phyloP scores from a whole-genome alignment of 345 rosid species.

The Trapa incisa region DNA sequence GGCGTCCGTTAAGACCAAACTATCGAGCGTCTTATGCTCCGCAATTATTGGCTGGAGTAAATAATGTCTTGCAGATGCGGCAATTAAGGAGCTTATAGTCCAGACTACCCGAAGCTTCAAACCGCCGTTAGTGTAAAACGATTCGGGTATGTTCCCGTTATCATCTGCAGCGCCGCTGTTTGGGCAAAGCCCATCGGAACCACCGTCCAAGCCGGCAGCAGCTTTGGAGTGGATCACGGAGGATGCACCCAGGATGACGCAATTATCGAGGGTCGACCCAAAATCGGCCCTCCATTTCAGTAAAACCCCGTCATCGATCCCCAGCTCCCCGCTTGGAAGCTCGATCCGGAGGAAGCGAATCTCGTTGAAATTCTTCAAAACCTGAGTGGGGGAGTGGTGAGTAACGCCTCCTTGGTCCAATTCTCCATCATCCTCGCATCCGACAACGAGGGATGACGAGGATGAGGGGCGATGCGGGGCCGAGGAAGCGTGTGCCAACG shows the following conservation, averaged over 20 bases:
- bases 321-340: conserved; percentile 77
- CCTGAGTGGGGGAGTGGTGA: conserved; percentile 94
- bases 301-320: conserved; percentile 72
- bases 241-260: conserved; percentile 84
- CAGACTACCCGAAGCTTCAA: conserved; percentile 87
- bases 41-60: conserved; percentile 80
- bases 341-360: conserved; percentile 75
- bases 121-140: conserved; percentile 88
- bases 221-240: conserved; percentile 28
- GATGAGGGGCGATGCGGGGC: conserved; percentile 5
- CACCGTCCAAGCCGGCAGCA: conserved; percentile 14
- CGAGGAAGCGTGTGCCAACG: conserved; percentile 13
- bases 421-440: conserved; percentile 42
- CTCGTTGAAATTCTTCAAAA: conserved; percentile 77
- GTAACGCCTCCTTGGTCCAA: conserved; percentile 72
- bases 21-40: conserved; percentile 75
- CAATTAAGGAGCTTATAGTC: conserved; percentile 89
- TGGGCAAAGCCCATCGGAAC: conserved; percentile 16
- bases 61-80: conserved; percentile 90
- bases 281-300: conserved; percentile 93
- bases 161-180: conserved; percentile 32
- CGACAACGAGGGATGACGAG: conserved; percentile 20
- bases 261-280: conserved; percentile 80
- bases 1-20: conserved; percentile 15
- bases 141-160: conserved; percentile 83